A percentile compares a stretch with the other conserved stretches of the same genome.
Conservation (phyloP, 441 rosid genomes). For the Metrosideros polymorpha region DNA sequence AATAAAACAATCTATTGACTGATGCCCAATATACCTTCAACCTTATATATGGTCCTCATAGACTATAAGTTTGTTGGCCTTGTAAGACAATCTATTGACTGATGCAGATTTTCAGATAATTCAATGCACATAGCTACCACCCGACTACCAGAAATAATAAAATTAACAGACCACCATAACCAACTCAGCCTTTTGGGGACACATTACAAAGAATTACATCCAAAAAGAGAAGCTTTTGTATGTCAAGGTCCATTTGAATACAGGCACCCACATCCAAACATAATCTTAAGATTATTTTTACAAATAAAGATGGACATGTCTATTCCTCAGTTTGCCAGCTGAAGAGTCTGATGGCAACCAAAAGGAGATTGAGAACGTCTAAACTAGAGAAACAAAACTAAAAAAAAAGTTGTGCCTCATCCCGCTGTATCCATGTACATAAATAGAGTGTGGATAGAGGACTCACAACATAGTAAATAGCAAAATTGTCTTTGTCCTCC, state of each 20-base stretch:
- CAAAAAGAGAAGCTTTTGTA: background rate
- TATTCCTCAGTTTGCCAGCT: background rate
- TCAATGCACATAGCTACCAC: background rate
- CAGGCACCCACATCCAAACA: background rate
- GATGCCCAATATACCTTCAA: background rate
- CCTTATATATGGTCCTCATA: background rate
- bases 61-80: background rate
- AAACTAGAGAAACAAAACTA: background rate
- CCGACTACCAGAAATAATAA: background rate
- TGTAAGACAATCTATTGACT: background rate
- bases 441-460: background rate
- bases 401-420: background rate
- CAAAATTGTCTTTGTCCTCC: constrained; percentile 55
- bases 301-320: background rate
- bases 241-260: background rate
- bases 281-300: background rate
- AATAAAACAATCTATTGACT: background rate
- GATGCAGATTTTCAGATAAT: background rate
- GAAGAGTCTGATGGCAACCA: background rate
- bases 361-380: background rate
- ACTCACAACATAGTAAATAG: constrained; percentile 45
- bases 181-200: background rate
- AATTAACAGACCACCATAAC: background rate
- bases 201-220: background rate
- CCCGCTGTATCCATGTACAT: background rate